Percentiles rank a stretch among this genome's conserved stretches.
These are phyloP conservation scores for Mortierella sp. DNA, from an alignment of 371 early-diverging fungal species.

Conservation along the genomic window DNA sequence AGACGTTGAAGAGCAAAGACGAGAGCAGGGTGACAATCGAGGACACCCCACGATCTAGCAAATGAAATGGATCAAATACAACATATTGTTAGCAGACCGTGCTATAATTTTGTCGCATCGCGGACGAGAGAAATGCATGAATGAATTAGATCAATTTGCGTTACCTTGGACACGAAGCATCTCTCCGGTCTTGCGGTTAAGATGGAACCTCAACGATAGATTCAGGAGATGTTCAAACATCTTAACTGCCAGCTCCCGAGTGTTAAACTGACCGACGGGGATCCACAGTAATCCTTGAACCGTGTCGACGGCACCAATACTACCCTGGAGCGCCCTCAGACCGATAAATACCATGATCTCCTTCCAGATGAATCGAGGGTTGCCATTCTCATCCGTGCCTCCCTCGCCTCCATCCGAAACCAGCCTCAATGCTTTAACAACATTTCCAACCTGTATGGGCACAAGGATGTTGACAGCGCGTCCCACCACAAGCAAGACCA, in stretches of 20 bases:
- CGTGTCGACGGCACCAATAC: conserved; percentile 85
- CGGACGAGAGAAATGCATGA: not conserved
- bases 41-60: conserved; percentile 88
- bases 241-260: conserved; percentile 85
- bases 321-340: conserved; percentile 83
- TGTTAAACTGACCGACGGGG: conserved; percentile 93
- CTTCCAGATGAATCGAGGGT: conserved; percentile 69
- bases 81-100: conserved; percentile 10
- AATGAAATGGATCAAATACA: conserved; percentile 37
- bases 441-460: conserved; percentile 83
- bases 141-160: not conserved
- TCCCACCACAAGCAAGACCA: conserved; percentile 77
- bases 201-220: conserved; percentile 90
- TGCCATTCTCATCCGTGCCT: conserved; percentile 38
- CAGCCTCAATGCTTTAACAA: conserved; percentile 77
- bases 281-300: conserved; percentile 91
- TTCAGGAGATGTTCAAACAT: conserved; percentile 90
- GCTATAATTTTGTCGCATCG: not conserved
- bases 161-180: conserved; percentile 80
- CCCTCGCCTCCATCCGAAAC: conserved; percentile 54
- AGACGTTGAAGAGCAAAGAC: conserved; percentile 89
- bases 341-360: conserved; percentile 79
- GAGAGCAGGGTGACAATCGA: conserved; percentile 86
- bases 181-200: conserved; percentile 96
- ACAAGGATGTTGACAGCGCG: conserved; percentile 86